Evolutionary conservation across 2,329 filamentous ascomycete species (phyloP).

Genomic region (Penicillium sp.): DNA sequence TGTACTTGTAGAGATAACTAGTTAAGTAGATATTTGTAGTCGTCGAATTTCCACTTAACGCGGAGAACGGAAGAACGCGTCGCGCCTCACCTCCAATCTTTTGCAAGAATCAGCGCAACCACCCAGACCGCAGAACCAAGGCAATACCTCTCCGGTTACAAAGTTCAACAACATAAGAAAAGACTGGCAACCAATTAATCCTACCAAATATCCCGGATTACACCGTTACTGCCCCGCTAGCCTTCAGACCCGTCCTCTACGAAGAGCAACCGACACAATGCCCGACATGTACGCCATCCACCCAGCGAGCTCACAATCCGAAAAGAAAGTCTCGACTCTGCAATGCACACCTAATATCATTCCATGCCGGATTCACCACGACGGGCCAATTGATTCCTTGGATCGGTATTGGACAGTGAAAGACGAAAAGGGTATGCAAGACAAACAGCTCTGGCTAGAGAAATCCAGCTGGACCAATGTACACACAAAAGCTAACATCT

Average conservation of each 20-base stretch:
- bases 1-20: neutral
- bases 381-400: conserved; percentile 66
- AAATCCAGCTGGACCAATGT: neutral
- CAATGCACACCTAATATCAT: conserved; percentile 68
- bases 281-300: conserved; percentile 40
- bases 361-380: conserved; percentile 76
- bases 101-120: conserved; percentile 1
- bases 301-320: conserved; percentile 22
- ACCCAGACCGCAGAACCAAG: neutral
- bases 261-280: conserved; percentile 11
- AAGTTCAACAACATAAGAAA: neutral
- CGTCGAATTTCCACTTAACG: conserved; percentile 29
- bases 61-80: conserved; percentile 32
- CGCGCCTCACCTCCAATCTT: conserved; percentile 25
- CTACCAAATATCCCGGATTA: neutral
- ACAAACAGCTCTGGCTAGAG: neutral
- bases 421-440: conserved; percentile 42
- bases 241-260: neutral
- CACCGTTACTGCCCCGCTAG: neutral
- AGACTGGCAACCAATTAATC: too few relatives aligned
- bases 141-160: neutral
- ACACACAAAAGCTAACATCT: neutral
- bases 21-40: neutral
- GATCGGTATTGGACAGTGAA: conserved; percentile 66
- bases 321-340: conserved; percentile 19